Percentiles rank a stretch among this genome's conserved stretches.
These are phyloP conservation scores for Cyberlindnera lachancei DNA, from an alignment of 805 yeast species.

Conservation along the genomic window DNA sequence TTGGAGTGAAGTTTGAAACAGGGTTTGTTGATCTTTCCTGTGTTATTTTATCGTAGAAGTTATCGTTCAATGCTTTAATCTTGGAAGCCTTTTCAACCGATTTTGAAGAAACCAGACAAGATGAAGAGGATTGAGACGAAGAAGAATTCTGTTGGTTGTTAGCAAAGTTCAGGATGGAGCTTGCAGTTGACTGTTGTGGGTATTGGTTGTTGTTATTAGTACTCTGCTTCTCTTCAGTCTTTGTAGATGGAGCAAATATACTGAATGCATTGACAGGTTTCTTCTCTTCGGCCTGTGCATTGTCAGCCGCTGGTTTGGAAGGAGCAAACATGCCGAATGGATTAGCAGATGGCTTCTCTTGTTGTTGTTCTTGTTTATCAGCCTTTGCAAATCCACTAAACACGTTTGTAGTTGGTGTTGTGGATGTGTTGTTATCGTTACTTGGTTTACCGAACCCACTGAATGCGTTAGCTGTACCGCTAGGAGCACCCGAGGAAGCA, in stretches of 20 bases:
- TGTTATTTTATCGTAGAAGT: conserved; percentile 43
- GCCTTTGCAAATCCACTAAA: conserved; percentile 3
- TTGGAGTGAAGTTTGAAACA: conserved; percentile 46
- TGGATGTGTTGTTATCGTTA: conserved; percentile 1
- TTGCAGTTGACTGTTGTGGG: too few species aligned
- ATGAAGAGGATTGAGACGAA: too few species aligned
- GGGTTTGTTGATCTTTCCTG: conserved; percentile 36
- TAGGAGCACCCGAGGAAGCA: neutral
- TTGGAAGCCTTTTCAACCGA: conserved; percentile 36
- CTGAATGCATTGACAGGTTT: conserved; percentile 10
- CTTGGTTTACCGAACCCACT: conserved; percentile 7
- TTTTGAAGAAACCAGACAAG: conserved; percentile 11
- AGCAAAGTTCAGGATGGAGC: conserved; percentile 1
- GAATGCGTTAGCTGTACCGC: conserved; percentile 7
- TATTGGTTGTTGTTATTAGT: too few species aligned
- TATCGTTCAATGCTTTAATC: conserved; percentile 58
- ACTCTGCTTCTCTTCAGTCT: too few species aligned
- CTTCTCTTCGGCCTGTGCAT: conserved; percentile 3
- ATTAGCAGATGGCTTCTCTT: conserved; percentile 1
- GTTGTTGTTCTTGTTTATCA: too few species aligned
- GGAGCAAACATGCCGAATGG: conserved; percentile 7
- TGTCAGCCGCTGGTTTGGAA: neutral
- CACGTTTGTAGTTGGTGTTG: conserved; percentile 4
- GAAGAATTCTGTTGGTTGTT: conserved; percentile 4
- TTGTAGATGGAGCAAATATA: conserved; percentile 2